These are phyloP conservation scores for Deinandra increscens DNA, from an alignment of 129 eudicot species.

Conservation along the genomic window DNA sequence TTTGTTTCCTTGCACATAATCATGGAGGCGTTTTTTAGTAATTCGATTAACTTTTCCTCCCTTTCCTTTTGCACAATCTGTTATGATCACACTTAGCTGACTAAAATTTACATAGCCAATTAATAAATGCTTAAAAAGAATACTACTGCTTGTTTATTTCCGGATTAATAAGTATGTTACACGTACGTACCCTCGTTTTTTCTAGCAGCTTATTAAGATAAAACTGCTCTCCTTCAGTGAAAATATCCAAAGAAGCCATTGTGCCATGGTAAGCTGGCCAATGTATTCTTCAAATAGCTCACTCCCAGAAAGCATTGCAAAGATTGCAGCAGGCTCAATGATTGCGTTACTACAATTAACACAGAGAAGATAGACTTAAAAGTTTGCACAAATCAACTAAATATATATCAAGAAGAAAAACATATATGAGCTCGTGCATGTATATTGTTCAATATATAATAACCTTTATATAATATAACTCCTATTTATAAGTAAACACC, in stretches of 20 bases:
- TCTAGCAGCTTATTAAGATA: conserved; percentile 89
- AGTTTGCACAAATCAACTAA: conserved; percentile 10
- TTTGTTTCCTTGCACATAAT: conserved; percentile 84
- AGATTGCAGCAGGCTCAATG: conserved; percentile 95
- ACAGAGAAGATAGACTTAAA: background rate
- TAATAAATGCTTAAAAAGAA: background rate
- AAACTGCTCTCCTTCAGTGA: conserved; percentile 74
- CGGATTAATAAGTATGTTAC: background rate
- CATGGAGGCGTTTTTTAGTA: conserved; percentile 67
- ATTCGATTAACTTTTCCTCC: conserved; percentile 77
- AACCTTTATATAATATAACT: conserved; percentile 1
- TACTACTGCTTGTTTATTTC: background rate
- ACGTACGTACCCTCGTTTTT: conserved; percentile 69
- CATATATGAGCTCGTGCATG: background rate
- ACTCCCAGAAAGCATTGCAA: conserved; percentile 99
- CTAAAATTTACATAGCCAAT: conserved; percentile 15
- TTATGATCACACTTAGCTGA: conserved; percentile 12
- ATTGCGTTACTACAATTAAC: conserved; percentile 68
- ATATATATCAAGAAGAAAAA: conserved; percentile 18
- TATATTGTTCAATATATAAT: conserved; percentile 9
- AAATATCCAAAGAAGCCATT: conserved; percentile 93
- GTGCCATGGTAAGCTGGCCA: conserved; percentile 99
- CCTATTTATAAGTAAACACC: conserved; percentile 1
- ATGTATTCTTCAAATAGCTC: conserved; percentile 97
- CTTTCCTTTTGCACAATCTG: conserved; percentile 92